A percentile compares a stretch with the other conserved stretches of the same genome.
These are phyloP conservation scores for Phialophora chinensis DNA, from an alignment of 2,329 filamentous ascomycete genomes.

Conservation along the genomic window DNA sequence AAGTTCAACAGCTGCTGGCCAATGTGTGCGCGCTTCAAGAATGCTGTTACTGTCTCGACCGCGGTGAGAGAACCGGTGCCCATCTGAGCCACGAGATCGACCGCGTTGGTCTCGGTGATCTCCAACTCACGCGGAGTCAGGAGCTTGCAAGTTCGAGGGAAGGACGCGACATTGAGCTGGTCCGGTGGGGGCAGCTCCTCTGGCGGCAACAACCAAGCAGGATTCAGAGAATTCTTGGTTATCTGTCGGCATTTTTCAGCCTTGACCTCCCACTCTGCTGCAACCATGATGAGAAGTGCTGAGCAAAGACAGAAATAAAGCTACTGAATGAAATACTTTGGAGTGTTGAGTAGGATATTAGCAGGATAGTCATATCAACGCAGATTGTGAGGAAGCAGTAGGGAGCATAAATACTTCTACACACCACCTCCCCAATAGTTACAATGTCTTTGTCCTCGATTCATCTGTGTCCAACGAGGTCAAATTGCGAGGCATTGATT, in stretches of 20 bases:
- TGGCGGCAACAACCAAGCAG: constrained; percentile 45
- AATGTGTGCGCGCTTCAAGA: constrained; percentile 54
- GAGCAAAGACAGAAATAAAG: no score
- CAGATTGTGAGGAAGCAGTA: no score
- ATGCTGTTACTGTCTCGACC: constrained; percentile 59
- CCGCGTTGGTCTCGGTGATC: constrained; percentile 57
- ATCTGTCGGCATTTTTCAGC: constrained; percentile 46
- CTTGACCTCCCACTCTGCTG: constrained; percentile 43
- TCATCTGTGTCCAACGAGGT: no score
- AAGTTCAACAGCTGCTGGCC: constrained; percentile 42
- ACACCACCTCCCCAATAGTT: no score
- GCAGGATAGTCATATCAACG: no score
- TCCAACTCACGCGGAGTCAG: constrained; percentile 51
- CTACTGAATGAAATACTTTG: no score
- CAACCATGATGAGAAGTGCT: constrained; percentile 11
- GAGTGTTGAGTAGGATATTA: no score
- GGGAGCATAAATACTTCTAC: no score
- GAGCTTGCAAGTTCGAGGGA: constrained; percentile 43
- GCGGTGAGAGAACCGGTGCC: constrained; percentile 45
- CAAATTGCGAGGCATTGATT: no score
- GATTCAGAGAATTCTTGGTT: constrained; percentile 45
- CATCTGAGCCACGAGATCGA: constrained; percentile 43
- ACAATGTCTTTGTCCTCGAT: no score
- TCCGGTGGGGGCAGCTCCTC: constrained; percentile 41
- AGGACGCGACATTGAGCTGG: no score